Base-by-base conservation (phyloP, 106 monocot species). In the Phalaenopsis aphrodite region DNA sequence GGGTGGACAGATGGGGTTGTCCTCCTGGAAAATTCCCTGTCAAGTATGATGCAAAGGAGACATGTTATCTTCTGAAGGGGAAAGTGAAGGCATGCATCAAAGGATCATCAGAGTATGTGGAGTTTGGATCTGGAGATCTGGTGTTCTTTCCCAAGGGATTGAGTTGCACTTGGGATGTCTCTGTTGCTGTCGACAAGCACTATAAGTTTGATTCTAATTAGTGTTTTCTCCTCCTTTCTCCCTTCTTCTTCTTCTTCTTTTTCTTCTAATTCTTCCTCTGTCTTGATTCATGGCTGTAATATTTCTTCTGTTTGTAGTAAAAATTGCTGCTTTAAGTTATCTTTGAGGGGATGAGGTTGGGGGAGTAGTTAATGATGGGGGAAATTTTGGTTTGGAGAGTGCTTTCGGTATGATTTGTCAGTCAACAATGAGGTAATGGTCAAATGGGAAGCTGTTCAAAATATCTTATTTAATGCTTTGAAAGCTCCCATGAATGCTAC, bases 131-230 rank as follows among this genome's bases (percentile, higher is more conserved):
- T 37, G 89, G 91, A 41, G 91, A 91, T 42, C 89, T 91, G 19
- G 91, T 91, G 30, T 77, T 83, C 82, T 80, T 91, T 71, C 88
- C 91, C 73, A 91, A 91, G 74, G 91, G 91, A 1, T 81, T 91
- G 77, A 88, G 91, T 68, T 91, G 91, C 83, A 91, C 91, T 43
- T 91, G 91, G 91, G 88, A 91, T 66, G 91, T 91, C 82, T 85
- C 83, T 19, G 80, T 91, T 4, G 85, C 91, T 39, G 87, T 91
- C 38, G 91, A 91, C 80, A 91, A 91, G 80, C 87, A 91, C 85
- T 91, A 91, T 80, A 88, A 89, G 73, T 91, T 91, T 65, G 85
- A 91, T 81, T 81, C 90, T 16, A 81, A 77, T 5, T 76, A 76
- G 24, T 5, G 11, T 49, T 49, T 23, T 3, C 49, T 48, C 11